phyloP scores from a whole-genome alignment of 139 green algal species.

The Chlamydomonas schloesseri region DNA sequence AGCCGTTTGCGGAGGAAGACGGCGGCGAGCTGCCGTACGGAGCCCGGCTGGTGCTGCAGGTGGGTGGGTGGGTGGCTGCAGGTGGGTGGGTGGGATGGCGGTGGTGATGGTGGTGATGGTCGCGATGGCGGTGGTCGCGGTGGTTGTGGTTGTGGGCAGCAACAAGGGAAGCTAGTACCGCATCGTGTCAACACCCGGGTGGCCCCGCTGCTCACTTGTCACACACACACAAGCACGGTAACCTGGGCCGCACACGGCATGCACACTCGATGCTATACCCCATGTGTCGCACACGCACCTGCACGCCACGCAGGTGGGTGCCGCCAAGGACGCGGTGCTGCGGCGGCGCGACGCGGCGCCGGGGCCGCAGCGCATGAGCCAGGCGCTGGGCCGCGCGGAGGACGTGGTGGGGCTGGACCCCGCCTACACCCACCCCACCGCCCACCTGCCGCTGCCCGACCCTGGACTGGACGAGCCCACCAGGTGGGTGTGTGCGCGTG shows the following conservation, averaged over 20 bases:
- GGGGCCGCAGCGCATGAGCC: background rate
- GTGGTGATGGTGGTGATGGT: too few species aligned
- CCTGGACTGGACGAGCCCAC: slow-evolving; percentile 38
- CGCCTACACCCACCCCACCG: slow-evolving; percentile 21
- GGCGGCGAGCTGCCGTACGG: slow-evolving; percentile 33
- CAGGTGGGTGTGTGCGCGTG: background rate
- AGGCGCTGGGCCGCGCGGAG: background rate
- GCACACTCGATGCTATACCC: too few species aligned
- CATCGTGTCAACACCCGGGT: too few species aligned
- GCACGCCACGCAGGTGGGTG: background rate
- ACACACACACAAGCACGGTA: too few species aligned
- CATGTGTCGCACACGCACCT: too few species aligned
- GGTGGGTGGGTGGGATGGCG: too few species aligned
- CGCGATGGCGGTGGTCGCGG: too few species aligned
- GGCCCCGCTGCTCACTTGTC: too few species aligned
- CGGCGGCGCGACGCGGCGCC: background rate
- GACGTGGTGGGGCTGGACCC: background rate
- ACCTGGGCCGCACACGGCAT: too few species aligned
- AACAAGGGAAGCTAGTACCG: too few species aligned
- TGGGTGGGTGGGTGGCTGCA: too few species aligned
- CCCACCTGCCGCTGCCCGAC: slow-evolving; percentile 48
- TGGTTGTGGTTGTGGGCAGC: too few species aligned
- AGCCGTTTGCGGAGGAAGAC: background rate
- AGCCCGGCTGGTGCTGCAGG: slow-evolving; percentile 25
- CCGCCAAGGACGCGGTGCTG: slow-evolving; percentile 32